These are phyloP conservation scores for Lathyrus oleraceus DNA, from an alignment of 306 rosid genomes.

Conservation along the genomic window DNA sequence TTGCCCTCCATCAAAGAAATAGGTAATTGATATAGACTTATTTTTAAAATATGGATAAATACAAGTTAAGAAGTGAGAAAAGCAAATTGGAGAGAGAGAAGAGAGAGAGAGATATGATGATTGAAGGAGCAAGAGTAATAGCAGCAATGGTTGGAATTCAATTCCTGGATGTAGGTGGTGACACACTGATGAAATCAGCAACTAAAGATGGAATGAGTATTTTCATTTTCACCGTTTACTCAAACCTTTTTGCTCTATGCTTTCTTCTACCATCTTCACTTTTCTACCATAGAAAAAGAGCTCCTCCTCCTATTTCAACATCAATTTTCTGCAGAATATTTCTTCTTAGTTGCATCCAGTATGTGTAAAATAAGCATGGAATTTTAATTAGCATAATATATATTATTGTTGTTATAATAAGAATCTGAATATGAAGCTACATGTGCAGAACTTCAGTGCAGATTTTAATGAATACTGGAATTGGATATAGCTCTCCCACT, in stretches of 20 bases:
- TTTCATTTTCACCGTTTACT: conserved; percentile 39
- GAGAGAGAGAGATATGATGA: conserved; percentile 23
- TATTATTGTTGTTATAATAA: no score
- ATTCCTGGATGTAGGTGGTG: conserved; percentile 38
- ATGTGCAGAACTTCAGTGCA: not conserved
- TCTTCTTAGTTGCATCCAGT: conserved; percentile 37
- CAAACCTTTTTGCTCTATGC: conserved; percentile 41
- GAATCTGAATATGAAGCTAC: no score
- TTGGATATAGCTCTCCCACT: conserved; percentile 53
- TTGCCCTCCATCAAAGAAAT: no score
- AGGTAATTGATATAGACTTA: no score
- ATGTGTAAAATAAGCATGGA: not conserved
- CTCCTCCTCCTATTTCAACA: conserved; percentile 35
- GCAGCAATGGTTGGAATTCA: conserved; percentile 35
- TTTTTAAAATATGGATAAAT: no score
- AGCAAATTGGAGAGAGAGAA: not conserved
- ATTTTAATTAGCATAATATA: no score
- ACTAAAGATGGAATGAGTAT: conserved; percentile 40
- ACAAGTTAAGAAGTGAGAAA: not conserved
- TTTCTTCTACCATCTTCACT: conserved; percentile 41
- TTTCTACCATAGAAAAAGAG: conserved; percentile 43
- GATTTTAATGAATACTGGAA: conserved; percentile 36
- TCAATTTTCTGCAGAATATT: conserved; percentile 35
- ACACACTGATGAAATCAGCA: conserved; percentile 44
- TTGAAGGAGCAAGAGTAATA: conserved; percentile 30